These are phyloP conservation scores for Cucurbitaria berberidis DNA, from an alignment of 2,329 filamentous ascomycete species.

Conservation along the genomic window DNA sequence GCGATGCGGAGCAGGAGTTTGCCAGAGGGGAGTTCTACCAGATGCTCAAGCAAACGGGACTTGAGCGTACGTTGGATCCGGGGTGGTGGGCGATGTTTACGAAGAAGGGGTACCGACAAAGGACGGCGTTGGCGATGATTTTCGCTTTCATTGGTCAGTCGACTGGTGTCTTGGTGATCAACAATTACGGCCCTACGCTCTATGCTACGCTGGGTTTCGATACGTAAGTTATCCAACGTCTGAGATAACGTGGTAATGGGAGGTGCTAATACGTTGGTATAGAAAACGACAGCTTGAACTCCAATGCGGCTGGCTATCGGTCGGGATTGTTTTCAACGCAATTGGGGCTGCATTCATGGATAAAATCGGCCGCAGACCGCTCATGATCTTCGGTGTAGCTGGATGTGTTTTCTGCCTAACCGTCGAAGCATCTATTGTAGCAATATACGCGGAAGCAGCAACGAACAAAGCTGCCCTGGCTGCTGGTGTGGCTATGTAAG, in stretches of 20 bases:
- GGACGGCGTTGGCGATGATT: conserved; percentile 24
- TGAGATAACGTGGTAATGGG: not conserved
- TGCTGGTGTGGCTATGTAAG: conserved; percentile 25
- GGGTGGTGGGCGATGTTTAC: conserved; percentile 29
- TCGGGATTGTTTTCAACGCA: conserved; percentile 29
- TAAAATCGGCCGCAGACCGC: conserved; percentile 21
- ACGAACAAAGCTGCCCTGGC: conserved; percentile 30
- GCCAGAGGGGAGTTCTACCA: conserved; percentile 35
- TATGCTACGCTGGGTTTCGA: conserved; percentile 30
- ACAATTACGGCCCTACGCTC: conserved; percentile 34
- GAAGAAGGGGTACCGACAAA: conserved; percentile 27
- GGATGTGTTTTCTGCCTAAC: conserved; percentile 30
- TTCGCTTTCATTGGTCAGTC: conserved; percentile 32
- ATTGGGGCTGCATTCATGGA: conserved; percentile 24
- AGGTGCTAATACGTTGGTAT: not conserved
- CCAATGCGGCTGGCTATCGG: conserved; percentile 35
- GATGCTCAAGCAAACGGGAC: conserved; percentile 32
- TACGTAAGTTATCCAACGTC: conserved; percentile 8
- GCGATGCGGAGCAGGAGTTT: conserved; percentile 28
- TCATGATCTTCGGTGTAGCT: conserved; percentile 30
- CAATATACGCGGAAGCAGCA: conserved; percentile 24
- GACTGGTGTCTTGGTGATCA: conserved; percentile 31
- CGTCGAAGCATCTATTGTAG: conserved; percentile 33
- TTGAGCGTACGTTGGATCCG: conserved; percentile 26
- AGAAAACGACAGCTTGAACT: conserved; percentile 29